Percentiles rank a stretch among this genome's conserved stretches.
Evolutionary conservation across 495 filamentous ascomycete genomes (phyloP).

Genomic region (Aspergillus biplanus): DNA sequence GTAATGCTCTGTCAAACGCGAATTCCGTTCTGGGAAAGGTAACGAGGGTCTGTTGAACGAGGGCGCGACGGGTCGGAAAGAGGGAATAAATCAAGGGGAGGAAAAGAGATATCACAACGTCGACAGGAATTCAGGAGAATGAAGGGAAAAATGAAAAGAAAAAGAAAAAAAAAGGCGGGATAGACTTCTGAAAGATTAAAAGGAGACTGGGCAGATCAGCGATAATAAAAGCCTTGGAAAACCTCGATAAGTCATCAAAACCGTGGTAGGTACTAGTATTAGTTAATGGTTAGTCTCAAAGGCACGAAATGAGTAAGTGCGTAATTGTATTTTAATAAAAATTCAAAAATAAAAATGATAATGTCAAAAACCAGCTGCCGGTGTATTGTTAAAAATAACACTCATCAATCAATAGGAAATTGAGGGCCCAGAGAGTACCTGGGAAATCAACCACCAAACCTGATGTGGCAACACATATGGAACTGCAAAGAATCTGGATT

Average conservation of each 20-base stretch:
- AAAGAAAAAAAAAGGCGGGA: neutral
- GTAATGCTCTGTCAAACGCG: conserved; percentile 16
- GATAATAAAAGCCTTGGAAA: conserved; percentile 16
- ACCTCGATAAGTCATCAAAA: conserved; percentile 24
- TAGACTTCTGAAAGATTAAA: conserved; percentile 17
- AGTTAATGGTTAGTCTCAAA: conserved; percentile 10
- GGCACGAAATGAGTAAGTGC: conserved; percentile 10
- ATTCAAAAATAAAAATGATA: conserved; percentile 12
- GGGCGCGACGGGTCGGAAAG: conserved; percentile 24
- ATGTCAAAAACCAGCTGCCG: neutral
- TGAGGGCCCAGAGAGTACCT: conserved; percentile 10
- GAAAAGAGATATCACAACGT: conserved; percentile 14
- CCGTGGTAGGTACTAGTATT: neutral
- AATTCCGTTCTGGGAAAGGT: conserved; percentile 9
- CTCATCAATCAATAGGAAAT: conserved; percentile 7
- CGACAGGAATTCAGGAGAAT: conserved; percentile 20
- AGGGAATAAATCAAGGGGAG: conserved; percentile 27
- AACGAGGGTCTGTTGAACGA: conserved; percentile 17
- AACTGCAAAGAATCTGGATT: conserved; percentile 18
- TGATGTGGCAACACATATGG: conserved; percentile 21
- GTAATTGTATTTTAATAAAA: conserved; percentile 9
- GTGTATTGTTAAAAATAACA: conserved; percentile 13
- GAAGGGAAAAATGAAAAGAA: conserved; percentile 10
- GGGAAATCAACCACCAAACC: conserved; percentile 13
- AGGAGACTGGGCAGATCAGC: conserved; percentile 22